Evolutionary conservation across 1,139 yeast genomes (phyloP).

Genomic region (Pichia sp.): DNA sequence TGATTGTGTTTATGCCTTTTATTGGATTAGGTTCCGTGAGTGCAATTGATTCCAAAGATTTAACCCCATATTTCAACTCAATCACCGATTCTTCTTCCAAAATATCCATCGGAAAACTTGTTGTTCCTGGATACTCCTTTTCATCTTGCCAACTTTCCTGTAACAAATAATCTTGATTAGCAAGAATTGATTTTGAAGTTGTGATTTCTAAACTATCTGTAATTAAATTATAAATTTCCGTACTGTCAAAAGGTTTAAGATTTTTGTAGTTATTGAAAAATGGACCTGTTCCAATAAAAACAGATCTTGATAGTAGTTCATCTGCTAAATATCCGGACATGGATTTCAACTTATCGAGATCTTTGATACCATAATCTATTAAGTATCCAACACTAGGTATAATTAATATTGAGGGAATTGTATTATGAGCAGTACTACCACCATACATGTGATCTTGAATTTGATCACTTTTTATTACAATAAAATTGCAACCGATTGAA

Average conservation of each 20-base stretch:
- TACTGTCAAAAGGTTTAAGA: conserved; percentile 62
- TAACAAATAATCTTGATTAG: background rate
- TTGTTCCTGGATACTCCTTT: conserved; percentile 2
- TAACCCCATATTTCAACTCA: background rate
- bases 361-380: conserved; percentile 55
- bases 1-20: background rate
- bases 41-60: background rate
- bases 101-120: background rate
- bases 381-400: conserved; percentile 79
- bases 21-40: background rate
- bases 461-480: conserved; percentile 49
- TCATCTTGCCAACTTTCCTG: background rate
- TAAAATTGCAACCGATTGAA: conserved; percentile 34
- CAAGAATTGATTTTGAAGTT: conserved; percentile 34
- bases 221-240: conserved; percentile 65
- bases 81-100: conserved; percentile 1
- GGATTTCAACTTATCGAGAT: conserved; percentile 36
- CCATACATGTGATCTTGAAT: conserved; percentile 68
- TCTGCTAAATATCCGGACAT: conserved; percentile 73
- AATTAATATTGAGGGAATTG: conserved; percentile 82
- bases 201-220: conserved; percentile 58
- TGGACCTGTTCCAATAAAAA: conserved; percentile 79
- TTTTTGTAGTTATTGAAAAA: conserved; percentile 38
- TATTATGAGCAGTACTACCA: conserved; percentile 35
- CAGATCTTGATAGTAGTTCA: conserved; percentile 73